phyloP scores from a whole-genome alignment of 495 filamentous ascomycete species.

The Lasiosphaeriaceae sp. region DNA sequence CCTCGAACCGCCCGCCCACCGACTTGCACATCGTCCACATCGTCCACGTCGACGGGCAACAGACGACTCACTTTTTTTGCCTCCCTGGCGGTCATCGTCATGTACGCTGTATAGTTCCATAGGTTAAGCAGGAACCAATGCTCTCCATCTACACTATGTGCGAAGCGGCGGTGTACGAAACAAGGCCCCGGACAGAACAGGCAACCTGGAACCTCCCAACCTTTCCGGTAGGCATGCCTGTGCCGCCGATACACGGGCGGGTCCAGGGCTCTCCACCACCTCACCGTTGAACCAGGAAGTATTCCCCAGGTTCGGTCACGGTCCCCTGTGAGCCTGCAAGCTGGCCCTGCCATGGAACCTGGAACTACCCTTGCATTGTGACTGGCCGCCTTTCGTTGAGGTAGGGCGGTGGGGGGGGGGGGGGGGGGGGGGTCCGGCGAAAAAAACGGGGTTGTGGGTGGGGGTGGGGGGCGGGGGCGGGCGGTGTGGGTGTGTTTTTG shows the following conservation, averaged over 20 bases:
- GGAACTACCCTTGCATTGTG: neutral
- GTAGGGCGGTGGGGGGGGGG: too few species aligned
- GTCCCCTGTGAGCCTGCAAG: slow-evolving; percentile 17
- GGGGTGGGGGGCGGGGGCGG: too few species aligned
- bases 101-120: neutral
- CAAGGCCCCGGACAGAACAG: neutral
- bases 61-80: neutral
- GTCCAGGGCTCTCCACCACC: slow-evolving; percentile 13
- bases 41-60: neutral
- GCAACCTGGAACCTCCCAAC: slow-evolving; percentile 3
- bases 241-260: slow-evolving; percentile 12
- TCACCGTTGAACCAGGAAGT: slow-evolving; percentile 5
- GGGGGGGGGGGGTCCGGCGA: too few species aligned
- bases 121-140: neutral
- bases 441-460: too few species aligned
- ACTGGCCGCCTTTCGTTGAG: slow-evolving; percentile 4
- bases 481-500: too few species aligned
- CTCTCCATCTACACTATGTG: neutral
- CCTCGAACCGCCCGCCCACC: neutral
- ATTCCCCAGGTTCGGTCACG: slow-evolving; percentile 22
- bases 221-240: neutral
- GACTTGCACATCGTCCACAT: neutral
- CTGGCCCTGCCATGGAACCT: slow-evolving; percentile 2
- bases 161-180: slow-evolving; percentile 18
- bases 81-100: neutral